Base-by-base conservation (phyloP, 257 asterid species). In the Solanum rostratum region DNA sequence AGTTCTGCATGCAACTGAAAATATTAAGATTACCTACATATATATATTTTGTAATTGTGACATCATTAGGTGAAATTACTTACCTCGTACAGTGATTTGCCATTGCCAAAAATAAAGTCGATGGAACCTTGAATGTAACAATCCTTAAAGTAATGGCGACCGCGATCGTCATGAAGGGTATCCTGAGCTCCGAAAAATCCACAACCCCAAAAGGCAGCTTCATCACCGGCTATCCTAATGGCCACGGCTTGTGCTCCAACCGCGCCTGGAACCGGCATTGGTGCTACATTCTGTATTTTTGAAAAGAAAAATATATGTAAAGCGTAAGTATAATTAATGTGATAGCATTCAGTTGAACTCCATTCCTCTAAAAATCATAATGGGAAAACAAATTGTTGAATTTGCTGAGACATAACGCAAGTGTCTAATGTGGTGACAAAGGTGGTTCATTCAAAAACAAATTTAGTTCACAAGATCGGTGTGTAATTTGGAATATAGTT, bases 151-250 rank as follows among this genome's bases (percentile, higher is more conserved):
- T 96, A 95, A 88, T 96, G 98, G 79, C 97, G 96, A 57, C 99
- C 98, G 49, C 98, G 86, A 16, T 96, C 98, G 39, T 96, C 99
- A 62, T 96, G 99, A 5, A 95, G 85, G 1, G 99, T 96, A 83
- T 95, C 99, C 59, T 96, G 98, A 5, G 98, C 98, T 84, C 98
- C 98, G 13, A 96, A 95, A 91, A 96, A 96, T 29, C 99, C 98
- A 33, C 99, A 96, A 1, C 98, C 98, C 93, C 94, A 92, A 46
- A 95, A 96, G 0, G 97, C 98, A 0, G 98, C 92, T 86, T 87
- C 85, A 57, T 96, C 98, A 54, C 98, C 99, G 0, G 89, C 88
- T 14, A 96, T 90, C 86, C 99, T 91, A 0, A 95, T 90, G 0
- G 99, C 99, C 37, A 96, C 99, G 1, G 97, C 99, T 54, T 96